phyloP scores from a whole-genome alignment of 2,329 filamentous ascomycete species.

The Nannizziopsis arthrosporioides region DNA sequence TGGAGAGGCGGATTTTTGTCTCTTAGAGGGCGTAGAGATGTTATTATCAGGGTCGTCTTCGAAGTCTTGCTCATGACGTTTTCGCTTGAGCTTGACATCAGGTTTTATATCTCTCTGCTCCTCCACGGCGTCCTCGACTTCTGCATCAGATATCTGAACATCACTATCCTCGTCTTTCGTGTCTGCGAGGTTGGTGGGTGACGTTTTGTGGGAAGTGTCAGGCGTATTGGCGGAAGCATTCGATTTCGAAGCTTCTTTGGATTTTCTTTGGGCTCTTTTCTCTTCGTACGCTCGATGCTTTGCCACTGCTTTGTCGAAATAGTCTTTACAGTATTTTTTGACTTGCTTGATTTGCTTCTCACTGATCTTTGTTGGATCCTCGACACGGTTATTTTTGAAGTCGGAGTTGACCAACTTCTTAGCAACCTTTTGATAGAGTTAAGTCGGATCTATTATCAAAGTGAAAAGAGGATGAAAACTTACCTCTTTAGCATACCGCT shows the following conservation, averaged over 20 bases:
- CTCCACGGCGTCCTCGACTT: constrained; percentile 29
- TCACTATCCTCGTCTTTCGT: constrained; percentile 19
- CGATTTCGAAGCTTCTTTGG: constrained; percentile 12
- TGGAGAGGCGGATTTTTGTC: constrained; percentile 38
- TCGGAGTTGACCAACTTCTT: constrained; percentile 88
- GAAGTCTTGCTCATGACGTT: constrained; percentile 42
- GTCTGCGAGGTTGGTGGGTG: constrained; percentile 1
- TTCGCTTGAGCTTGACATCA: constrained; percentile 45
- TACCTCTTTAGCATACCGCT: constrained; percentile 54
- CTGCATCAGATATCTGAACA: constrained; percentile 32
- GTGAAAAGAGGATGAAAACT: constrained; percentile 14
- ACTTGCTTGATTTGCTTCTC: constrained; percentile 71
- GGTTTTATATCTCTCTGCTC: constrained; percentile 37
- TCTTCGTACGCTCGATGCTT: constrained; percentile 62
- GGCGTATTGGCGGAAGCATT: constrained; percentile 9
- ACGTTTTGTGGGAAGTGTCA: constrained; percentile 8
- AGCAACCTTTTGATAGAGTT: constrained; percentile 40
- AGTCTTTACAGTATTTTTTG: constrained; percentile 72
- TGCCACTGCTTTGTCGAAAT: constrained; percentile 70
- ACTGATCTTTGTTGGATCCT: constrained; percentile 64
- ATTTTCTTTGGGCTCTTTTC: constrained; percentile 44
- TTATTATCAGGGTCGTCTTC: constrained; percentile 29
- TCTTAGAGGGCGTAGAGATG: constrained; percentile 43
- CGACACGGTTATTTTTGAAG: constrained; percentile 78
- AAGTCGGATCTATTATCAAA: constrained; percentile 33